Evolutionary conservation across 2,329 filamentous ascomycete species (phyloP), one percentile per base, ranked within the genome.

Genomic region (Colletotrichum melonis): DNA sequence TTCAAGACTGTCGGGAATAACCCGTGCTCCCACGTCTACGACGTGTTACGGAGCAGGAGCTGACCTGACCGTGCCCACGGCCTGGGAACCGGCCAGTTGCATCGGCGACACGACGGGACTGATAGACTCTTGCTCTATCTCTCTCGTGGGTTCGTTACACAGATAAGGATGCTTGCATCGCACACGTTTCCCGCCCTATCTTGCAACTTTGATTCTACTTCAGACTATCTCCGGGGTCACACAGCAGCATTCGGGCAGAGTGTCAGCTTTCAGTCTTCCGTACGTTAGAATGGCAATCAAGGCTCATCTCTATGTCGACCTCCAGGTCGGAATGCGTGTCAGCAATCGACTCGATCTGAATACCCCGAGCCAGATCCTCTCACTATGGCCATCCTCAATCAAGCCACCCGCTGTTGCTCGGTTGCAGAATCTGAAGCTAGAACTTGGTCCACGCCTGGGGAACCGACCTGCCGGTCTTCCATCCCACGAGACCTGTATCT

Each of bases 81-180:
- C 19, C 16, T 46, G 42, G 42, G 56, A 22, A 56, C n/a, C 28
- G 65, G 30, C 30, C 57, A 55, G 32, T 63, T 56, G 66, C 30
- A 63, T 68, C 30, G 30, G 32, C 30, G n/a, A 30, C 9, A 32
- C 19, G 32, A 22, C 19, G 56, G n/a, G 6, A 19, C 11, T n/a
- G 14, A 26, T 6, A 35, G 19, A 22, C 8, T 12, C 2, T 5
- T 12, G 30, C 2, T 38, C 38, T 14, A 42, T 22, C 22, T 22
- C 22, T 22, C 22, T 22, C 54, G 63, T 55, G 42, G 68, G 63
- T 2, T 70, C n/a, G 68, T 70, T 70, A 67, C 68, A 70, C 68
- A 59, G 68, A 70, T 70, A 67, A 70, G 49, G 46, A 30, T n/a
- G 28, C 19, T 30, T 35, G 28, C 46, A 16, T 54, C 12, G 12